Conservation (phyloP, 208 protist genomes). For the Kentomonas sorsogonicus region DNA sequence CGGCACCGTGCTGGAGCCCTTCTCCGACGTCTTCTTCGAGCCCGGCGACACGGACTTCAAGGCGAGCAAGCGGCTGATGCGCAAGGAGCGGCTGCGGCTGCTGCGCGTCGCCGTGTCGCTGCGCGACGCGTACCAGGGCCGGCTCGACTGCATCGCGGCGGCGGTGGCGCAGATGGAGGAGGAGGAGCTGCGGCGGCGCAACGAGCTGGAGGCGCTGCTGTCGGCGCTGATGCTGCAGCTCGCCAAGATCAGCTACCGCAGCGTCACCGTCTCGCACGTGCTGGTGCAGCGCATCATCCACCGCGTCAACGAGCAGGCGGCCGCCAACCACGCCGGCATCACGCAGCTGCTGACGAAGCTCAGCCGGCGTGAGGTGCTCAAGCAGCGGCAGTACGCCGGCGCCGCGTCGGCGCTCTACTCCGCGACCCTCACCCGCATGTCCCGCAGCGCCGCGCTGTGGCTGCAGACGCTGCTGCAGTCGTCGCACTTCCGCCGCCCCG, state of each 20-base stretch:
- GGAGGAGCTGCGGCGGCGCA: constrained; percentile 41
- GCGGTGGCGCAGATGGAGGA: constrained; percentile 30
- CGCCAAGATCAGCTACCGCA: constrained; percentile 61
- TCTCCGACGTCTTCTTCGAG: constrained; percentile 23
- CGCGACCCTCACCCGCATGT: constrained; percentile 41
- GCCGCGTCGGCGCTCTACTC: constrained; percentile 39
- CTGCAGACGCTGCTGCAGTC: constrained; percentile 47
- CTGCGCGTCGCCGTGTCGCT: constrained; percentile 31
- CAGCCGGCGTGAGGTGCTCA: constrained; percentile 55
- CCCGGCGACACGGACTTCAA: constrained; percentile 26
- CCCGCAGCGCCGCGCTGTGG: constrained; percentile 39
- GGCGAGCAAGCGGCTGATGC: constrained; percentile 34
- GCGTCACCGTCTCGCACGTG: constrained; percentile 68
- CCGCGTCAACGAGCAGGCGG: constrained; percentile 58
- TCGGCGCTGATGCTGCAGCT: constrained; percentile 55
- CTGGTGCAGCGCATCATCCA: constrained; percentile 78
- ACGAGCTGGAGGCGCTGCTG: constrained; percentile 33
- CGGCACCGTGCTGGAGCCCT: constrained; percentile 29
- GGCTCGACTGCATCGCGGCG: constrained; percentile 29
- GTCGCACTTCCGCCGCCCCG: constrained; percentile 46
- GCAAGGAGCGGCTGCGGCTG: constrained; percentile 46
- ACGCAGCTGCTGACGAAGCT: constrained; percentile 55
- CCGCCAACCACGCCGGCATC: constrained; percentile 42
- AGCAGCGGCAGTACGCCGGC: constrained; percentile 50
- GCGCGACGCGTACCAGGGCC: constrained; percentile 22